These are phyloP conservation scores for Globisporangium uncinulatum DNA, from an alignment of 352 stramenopile genomes.

Conservation along the genomic window DNA sequence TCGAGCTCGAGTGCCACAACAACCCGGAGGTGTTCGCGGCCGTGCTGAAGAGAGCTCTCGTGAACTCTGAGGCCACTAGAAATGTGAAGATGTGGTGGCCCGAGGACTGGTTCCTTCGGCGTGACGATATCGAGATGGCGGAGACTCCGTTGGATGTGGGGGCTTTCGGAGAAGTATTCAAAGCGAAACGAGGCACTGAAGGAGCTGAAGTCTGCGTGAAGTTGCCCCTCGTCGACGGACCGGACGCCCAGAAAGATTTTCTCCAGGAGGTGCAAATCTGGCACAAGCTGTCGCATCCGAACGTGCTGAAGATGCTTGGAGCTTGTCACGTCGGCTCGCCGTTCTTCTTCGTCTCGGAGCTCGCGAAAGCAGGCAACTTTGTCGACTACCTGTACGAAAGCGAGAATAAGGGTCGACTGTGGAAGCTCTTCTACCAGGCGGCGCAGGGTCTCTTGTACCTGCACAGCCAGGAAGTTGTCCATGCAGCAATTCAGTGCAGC, in stretches of 20 bases:
- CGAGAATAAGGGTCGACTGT: conserved; percentile 15
- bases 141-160: conserved; percentile 6
- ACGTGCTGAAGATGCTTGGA: conserved; percentile 23
- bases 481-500: conserved; percentile 79
- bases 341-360: conserved; percentile 26
- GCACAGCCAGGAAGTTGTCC: conserved; percentile 52
- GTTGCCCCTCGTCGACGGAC: conserved; percentile 4
- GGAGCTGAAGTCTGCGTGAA: conserved; percentile 25
- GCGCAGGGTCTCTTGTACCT: conserved; percentile 49
- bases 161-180: conserved; percentile 13
- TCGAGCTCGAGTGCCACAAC: conserved; percentile 1
- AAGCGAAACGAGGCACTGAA: conserved; percentile 11
- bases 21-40: conserved; percentile 1
- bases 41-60: conserved; percentile 7
- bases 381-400: conserved; percentile 22
- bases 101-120: background rate
- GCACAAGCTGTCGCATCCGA: conserved; percentile 15
- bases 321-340: conserved; percentile 17
- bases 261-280: conserved; percentile 21
- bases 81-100: background rate
- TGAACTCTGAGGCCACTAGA: background rate
- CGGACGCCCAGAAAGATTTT: conserved; percentile 7
- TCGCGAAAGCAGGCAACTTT: conserved; percentile 32
- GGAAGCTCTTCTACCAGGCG: conserved; percentile 27
- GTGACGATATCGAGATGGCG: conserved; percentile 8